phyloP scores from a whole-genome alignment of 805 yeast species.

The Tetrapisispora nanseiensis region DNA sequence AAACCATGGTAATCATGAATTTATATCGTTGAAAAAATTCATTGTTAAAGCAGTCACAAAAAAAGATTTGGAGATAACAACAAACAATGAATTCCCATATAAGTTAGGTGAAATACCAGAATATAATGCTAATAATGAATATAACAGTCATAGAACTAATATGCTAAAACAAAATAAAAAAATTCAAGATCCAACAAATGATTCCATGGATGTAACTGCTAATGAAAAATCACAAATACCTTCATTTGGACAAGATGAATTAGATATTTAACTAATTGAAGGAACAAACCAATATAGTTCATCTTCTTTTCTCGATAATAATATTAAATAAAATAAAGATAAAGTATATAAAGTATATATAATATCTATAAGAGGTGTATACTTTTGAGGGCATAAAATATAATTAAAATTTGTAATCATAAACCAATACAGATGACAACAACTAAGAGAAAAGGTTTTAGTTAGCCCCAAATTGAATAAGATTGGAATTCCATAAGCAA shows the following conservation, averaged over 20 bases:
- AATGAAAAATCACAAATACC: slow-evolving; percentile 10
- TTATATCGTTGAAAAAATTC: slow-evolving; percentile 32
- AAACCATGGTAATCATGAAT: slow-evolving; percentile 32
- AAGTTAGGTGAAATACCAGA: slow-evolving; percentile 15
- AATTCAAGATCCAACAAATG: neutral
- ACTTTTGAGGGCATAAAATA: too few relatives aligned
- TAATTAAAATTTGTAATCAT: too few relatives aligned
- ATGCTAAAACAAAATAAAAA: neutral
- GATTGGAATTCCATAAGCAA: too few relatives aligned
- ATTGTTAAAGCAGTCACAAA: slow-evolving; percentile 35
- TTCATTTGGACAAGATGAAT: slow-evolving; percentile 28
- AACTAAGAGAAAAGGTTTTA: too few relatives aligned
- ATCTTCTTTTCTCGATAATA: too few relatives aligned
- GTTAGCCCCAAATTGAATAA: too few relatives aligned
- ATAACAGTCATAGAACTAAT: too few relatives aligned
- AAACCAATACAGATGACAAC: too few relatives aligned
- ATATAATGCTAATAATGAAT: slow-evolving; percentile 10
- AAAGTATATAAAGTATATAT: too few relatives aligned
- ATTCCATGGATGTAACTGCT: neutral
- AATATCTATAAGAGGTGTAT: too few relatives aligned
- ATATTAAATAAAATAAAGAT: too few relatives aligned
- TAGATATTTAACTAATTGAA: slow-evolving; percentile 10
- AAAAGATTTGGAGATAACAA: slow-evolving; percentile 26
- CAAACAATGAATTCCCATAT: slow-evolving; percentile 12
- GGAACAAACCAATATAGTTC: too few relatives aligned